phyloP scores from a whole-genome alignment of 345 rosid species.

The Anastatica hierochuntica region DNA sequence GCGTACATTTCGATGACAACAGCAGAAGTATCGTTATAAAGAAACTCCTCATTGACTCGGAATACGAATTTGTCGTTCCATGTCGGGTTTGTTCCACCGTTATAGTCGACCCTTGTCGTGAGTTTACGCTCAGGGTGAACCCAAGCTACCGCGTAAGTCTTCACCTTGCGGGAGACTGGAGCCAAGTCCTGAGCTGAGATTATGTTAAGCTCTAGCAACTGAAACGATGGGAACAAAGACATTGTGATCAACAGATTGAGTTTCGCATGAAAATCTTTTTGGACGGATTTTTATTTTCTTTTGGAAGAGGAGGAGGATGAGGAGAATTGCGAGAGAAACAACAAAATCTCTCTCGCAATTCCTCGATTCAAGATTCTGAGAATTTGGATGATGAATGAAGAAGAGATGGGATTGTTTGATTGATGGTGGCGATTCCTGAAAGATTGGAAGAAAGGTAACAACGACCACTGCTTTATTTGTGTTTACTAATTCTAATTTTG shows the following conservation, averaged over 20 bases:
- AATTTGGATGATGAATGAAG: not conserved
- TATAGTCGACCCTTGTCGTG: slow-evolving; percentile 55
- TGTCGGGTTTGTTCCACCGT: slow-evolving; percentile 61
- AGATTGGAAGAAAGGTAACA: slow-evolving; percentile 1
- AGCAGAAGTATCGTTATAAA: slow-evolving; percentile 65
- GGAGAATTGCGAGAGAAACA: slow-evolving; percentile 19
- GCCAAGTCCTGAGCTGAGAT: slow-evolving; percentile 79
- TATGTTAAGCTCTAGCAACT: slow-evolving; percentile 62
- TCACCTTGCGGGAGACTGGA: slow-evolving; percentile 47
- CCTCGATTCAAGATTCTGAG: not conserved
- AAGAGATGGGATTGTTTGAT: slow-evolving; percentile 6
- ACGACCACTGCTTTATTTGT: not conserved
- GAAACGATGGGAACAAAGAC: slow-evolving; percentile 52
- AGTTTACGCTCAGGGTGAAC: slow-evolving; percentile 67
- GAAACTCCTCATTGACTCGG: slow-evolving; percentile 73
- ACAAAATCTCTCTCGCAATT: slow-evolving; percentile 13
- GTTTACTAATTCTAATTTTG: not conserved
- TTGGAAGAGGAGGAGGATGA: not conserved
- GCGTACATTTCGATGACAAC: slow-evolving; percentile 75
- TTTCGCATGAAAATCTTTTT: no score
- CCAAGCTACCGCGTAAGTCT: slow-evolving; percentile 85
- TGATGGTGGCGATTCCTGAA: not conserved
- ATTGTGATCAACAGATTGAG: slow-evolving; percentile 1
- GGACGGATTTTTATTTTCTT: not conserved
- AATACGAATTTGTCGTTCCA: slow-evolving; percentile 94